Evolutionary conservation across 1,139 yeast genomes (phyloP), one percentile per base, ranked within the genome.

Genomic region (Debaryomyces psychrophilus): DNA sequence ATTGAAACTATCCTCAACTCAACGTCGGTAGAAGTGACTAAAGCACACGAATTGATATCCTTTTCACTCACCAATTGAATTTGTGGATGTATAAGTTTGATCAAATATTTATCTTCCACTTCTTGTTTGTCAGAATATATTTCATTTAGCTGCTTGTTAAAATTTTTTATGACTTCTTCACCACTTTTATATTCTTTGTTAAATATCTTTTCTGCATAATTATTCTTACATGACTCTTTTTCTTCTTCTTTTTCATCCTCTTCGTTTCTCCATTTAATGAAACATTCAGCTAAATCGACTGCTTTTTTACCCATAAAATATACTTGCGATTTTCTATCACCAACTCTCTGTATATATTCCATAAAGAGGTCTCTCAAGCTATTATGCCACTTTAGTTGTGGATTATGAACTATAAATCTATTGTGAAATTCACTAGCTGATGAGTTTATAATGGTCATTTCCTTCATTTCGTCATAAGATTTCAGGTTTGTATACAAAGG

Each of bases 331-430:
- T 75, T 75, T 31, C 87, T 68, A 37, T 83, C 80, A 18, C 79
- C 76, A 8, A 85, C 73, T 43, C 81, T 73, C 49, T 85, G 86
- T 31, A 85, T 62, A 57, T 88, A 89, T 34, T 81, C 76, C 54
- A 79, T 73, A 45, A 90, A 69, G 29, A 80, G 74, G 53, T 87
- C 81, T 44, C 95, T 73, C 9, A 85, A 73, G 6, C 70, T 62
- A 50, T 87, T 85, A 60, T 87, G 85, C 97, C 97, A 90, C 54
- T 83, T 86, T 58, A 90, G 62, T 56, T 83, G 81, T 62, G 90
- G 76, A 54, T 87, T 84, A 58, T 90, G 95, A 27, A 92, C 73
- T 50, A 87, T 83, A 60, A 87, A 92, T 44, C 95, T 71, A 60
- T 93, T 92, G 52, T 83, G 85, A 67, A 83, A 90, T 12, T 57